Base-by-base conservation (phyloP, 495 filamentous ascomycete genomes). In the Achaetomiella virescens region DNA sequence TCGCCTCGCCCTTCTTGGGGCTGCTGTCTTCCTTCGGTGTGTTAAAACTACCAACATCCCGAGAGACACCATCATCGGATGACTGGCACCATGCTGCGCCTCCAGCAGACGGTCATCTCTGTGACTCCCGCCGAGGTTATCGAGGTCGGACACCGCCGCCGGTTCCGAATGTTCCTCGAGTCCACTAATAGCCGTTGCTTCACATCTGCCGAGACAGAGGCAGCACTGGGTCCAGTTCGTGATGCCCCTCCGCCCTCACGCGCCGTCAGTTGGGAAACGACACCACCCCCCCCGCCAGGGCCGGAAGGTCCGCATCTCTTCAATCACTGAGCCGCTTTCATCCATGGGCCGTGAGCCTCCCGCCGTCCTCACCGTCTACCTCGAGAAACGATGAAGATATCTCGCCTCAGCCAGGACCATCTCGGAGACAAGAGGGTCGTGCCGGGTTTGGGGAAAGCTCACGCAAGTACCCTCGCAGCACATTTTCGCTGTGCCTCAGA, bases 81-180 rank as follows among this genome's bases (percentile, higher is more conserved):
- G 12, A 20, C 11, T 37, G 14, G n/a, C 24, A 61, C 47, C 51
- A 86, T 86, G 84, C 69, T 87, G 45, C 78, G 83, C 56, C 66
- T 77, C 22, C 65, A 68, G 36, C 76, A 78, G 11, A 82, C 81
- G 0, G 66, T 72, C 33, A 77, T 87, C 60, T 67, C 68, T 8
- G 63, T 86, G 37, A 76, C 74, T 27, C 73, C 77, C 33, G 66
- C 72, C 12, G 84, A 87, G 62, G 61, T 87, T 27, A 68, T 70
- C 59, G 74, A 79, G 40, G 71, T 72, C 20, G 71, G 75, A 15
- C 57, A 66, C 7, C 75, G 76, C 33, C 69, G 71, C 42, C 68
- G 63, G 8, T 72, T 72, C 47, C 63, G 64, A 36, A 72, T 55
- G 31, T 68, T 70, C 59, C 67, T 72, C 53, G 61, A 66, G 40